Conservation (phyloP, 371 early-diverging fungal species). For the Lichtheimia corymbifera region DNA sequence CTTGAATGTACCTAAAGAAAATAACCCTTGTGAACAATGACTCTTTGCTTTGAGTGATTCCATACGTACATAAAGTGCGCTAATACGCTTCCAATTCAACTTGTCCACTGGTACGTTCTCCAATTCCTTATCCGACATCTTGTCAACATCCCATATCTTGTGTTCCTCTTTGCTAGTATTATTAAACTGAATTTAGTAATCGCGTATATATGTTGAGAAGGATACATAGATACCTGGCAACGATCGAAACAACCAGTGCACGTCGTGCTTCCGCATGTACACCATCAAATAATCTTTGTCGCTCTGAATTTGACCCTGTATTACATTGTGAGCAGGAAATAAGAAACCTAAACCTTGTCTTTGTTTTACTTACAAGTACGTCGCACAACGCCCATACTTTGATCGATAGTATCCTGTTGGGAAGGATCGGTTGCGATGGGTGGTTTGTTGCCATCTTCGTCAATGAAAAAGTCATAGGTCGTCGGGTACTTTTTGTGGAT, state of each 20-base stretch:
- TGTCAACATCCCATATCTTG: slow-evolving; percentile 30
- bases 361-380: background rate
- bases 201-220: too few species aligned
- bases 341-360: too few species aligned
- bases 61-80: slow-evolving; percentile 54
- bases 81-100: slow-evolving; percentile 73
- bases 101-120: slow-evolving; percentile 59
- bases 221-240: slow-evolving; percentile 21
- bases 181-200: background rate
- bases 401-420: background rate
- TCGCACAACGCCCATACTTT: background rate
- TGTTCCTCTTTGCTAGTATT: slow-evolving; percentile 1
- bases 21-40: background rate
- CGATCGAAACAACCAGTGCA: slow-evolving; percentile 14
- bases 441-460: slow-evolving; percentile 14
- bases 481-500: slow-evolving; percentile 10
- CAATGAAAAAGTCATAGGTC: slow-evolving; percentile 16
- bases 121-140: slow-evolving; percentile 44
- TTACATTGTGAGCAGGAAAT: background rate
- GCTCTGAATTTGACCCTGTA: slow-evolving; percentile 31
- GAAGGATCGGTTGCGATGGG: background rate
- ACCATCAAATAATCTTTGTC: slow-evolving; percentile 23
- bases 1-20: slow-evolving; percentile 56
- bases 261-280: slow-evolving; percentile 33
- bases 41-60: background rate